Evolutionary conservation across 2,329 filamentous ascomycete genomes (phyloP), one percentile per base, ranked within the genome.

Genomic region (Albophoma yamanashiensis): DNA sequence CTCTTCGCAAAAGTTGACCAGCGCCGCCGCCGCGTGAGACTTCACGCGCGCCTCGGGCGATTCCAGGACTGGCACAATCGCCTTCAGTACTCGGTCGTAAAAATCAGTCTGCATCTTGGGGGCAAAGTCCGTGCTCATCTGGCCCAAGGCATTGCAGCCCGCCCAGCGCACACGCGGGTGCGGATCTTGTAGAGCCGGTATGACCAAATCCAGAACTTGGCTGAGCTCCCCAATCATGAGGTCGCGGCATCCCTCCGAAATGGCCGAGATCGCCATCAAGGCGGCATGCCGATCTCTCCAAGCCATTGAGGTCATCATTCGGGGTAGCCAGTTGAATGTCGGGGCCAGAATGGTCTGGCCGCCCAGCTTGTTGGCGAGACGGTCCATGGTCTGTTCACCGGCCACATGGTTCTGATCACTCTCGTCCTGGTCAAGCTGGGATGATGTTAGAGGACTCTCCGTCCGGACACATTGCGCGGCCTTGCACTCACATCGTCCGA

Each of bases 101-200:
- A 96, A 96, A 68, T 96, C 94, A 66, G 91, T 89, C 75, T 99
- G 94, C 93, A 99, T 97, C 14, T 89, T 95, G 15, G 92, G 92
- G 15, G 95, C 93, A 73, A 99, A 99, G 71, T 99, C 94, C 39
- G 94, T 99, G 78, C 93, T 97, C 94, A 99, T 99, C 75, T 99
- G 94, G 36, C 94, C 94, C n/a, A 99, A 83, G 50, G 94, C 94
- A 71, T 99, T 97, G 79, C 94, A 99, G 40, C 92, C 94, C 58
- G 94, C 94, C 87, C 95, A 99, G 68, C 93, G 88, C 59, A 99
- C 94, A 70, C 94, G 90, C 47, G 94, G 90, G 71, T 99, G 94
- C 45, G 89, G 83, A 70, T 99, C 93, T 67, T 88, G 87, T 42
- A 99, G 82, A 42, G 93, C 89, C 20, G 94, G 94, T 57, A 97